Percentiles rank a stretch among this genome's conserved stretches.
Conservation (phyloP, 495 filamentous ascomycete species). For the Cladorrhinum samala region DNA sequence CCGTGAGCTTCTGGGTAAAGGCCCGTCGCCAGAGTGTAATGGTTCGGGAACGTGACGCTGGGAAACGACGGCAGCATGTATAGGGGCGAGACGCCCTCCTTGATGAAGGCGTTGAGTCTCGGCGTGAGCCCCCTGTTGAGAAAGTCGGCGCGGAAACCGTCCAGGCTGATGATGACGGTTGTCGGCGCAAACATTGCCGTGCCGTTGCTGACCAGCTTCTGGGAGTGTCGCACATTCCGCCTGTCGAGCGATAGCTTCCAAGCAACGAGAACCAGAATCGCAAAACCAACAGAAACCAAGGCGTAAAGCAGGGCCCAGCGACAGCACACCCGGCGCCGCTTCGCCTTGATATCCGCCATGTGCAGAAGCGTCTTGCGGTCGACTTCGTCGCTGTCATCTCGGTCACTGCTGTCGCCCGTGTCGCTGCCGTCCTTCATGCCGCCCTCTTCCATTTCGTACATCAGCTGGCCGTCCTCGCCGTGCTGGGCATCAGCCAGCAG, state of each 20-base stretch:
- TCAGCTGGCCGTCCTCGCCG: constrained; percentile 66
- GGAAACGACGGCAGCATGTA: constrained; percentile 94
- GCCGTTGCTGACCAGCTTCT: constrained; percentile 60
- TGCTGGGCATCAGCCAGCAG: constrained; percentile 44
- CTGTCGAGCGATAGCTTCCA: constrained; percentile 44
- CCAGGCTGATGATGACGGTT: constrained; percentile 88
- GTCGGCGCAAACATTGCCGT: constrained; percentile 83
- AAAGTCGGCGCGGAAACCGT: constrained; percentile 97
- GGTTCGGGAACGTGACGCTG: constrained; percentile 96
- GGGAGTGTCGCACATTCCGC: constrained; percentile 15
- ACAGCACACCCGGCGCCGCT: constrained; percentile 37
- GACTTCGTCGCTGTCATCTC: constrained; percentile 49
- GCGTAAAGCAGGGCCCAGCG: constrained; percentile 50
- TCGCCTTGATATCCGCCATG: constrained; percentile 38
- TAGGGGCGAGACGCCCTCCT: constrained; percentile 75
- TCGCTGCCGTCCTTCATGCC: constrained; percentile 58
- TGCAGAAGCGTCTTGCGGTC: constrained; percentile 42
- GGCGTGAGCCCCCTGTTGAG: constrained; percentile 78
- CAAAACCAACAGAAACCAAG: constrained; percentile 45
- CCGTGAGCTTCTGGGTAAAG: constrained; percentile 91
- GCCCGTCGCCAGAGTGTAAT: constrained; percentile 90
- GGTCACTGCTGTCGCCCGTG: constrained; percentile 49
- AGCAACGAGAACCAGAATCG: constrained; percentile 43
- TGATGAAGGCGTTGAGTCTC: constrained; percentile 69
- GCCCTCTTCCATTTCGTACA: constrained; percentile 87